A percentile compares a stretch with the other conserved stretches of the same genome.
Conservation (phyloP, 371 early-diverging fungal species). For the Syncephalastrum sp. region DNA sequence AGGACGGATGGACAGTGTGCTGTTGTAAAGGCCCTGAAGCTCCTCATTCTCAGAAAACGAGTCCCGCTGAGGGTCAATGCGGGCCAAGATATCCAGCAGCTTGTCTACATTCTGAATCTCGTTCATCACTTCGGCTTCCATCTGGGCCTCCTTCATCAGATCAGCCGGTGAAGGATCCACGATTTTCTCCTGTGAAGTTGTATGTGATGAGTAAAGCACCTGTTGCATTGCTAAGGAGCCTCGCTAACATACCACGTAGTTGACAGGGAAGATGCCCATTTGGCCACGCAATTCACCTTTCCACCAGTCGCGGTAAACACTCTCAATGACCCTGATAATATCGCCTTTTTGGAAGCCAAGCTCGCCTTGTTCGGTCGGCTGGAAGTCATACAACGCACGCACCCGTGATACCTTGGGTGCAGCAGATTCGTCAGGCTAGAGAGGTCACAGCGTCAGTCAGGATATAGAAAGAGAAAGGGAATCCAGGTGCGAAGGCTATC, state of each 20-base stretch:
- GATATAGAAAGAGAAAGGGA: background rate
- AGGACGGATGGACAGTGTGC: slow-evolving; percentile 72
- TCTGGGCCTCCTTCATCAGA: slow-evolving; percentile 56
- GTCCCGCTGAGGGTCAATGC: slow-evolving; percentile 77
- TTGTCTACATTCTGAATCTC: slow-evolving; percentile 78
- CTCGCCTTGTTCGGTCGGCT: slow-evolving; percentile 81
- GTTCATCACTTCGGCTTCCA: slow-evolving; percentile 71
- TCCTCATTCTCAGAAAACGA: slow-evolving; percentile 87
- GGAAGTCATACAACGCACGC: slow-evolving; percentile 84
- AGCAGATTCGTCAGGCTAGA: slow-evolving; percentile 9
- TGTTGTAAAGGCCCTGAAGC: slow-evolving; percentile 75
- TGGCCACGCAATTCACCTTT: slow-evolving; percentile 75
- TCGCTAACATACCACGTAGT: slow-evolving; percentile 68
- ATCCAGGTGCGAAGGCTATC: background rate
- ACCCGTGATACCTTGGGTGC: slow-evolving; percentile 66
- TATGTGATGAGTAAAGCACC: background rate
- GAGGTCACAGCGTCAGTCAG: too few species aligned
- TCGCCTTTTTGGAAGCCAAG: slow-evolving; percentile 79
- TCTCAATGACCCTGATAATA: slow-evolving; percentile 78
- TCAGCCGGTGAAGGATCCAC: slow-evolving; percentile 61
- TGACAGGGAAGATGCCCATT: slow-evolving; percentile 85
- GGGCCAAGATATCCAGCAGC: slow-evolving; percentile 71
- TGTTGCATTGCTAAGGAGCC: background rate
- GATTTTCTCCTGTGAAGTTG: slow-evolving; percentile 42
- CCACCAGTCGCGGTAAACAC: slow-evolving; percentile 92